Evolutionary conservation across 805 yeast genomes (phyloP).

Genomic region (Nakazawaea sp.): DNA sequence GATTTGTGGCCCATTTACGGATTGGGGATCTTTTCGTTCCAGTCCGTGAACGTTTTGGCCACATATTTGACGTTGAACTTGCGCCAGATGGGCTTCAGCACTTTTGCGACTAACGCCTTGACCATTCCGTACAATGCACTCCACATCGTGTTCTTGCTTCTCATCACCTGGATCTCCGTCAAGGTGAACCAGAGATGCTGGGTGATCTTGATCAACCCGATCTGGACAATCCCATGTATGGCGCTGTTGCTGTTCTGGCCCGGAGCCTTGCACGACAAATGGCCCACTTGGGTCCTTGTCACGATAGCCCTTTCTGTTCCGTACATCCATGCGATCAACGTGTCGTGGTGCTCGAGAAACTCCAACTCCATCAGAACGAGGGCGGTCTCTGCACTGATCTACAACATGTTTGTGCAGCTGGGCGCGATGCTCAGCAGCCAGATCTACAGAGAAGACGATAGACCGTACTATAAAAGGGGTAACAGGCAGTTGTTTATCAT

Average conservation of each 20-base stretch:
- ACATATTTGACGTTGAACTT: constrained; percentile 43
- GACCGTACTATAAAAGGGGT: constrained; percentile 55
- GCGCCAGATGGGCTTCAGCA: constrained; percentile 41
- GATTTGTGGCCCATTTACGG: constrained; percentile 51
- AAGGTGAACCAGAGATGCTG: constrained; percentile 20
- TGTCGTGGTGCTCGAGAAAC: constrained; percentile 56
- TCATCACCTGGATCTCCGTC: constrained; percentile 32
- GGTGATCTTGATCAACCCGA: constrained; percentile 17
- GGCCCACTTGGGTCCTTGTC: constrained; percentile 19
- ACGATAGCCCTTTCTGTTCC: constrained; percentile 33
- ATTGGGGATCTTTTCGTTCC: constrained; percentile 35
- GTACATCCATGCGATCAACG: constrained; percentile 47
- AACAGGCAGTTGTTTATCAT: constrained; percentile 35
- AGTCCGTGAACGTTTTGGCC: constrained; percentile 29
- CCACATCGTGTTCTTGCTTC: constrained; percentile 27
- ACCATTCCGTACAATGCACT: constrained; percentile 42
- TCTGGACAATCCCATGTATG: constrained; percentile 19
- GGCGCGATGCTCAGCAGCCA: constrained; percentile 48
- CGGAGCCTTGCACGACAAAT: constrained; percentile 19
- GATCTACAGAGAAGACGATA: constrained; percentile 50
- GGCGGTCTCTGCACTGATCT: constrained; percentile 58
- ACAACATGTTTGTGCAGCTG: constrained; percentile 58
- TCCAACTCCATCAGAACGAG: constrained; percentile 58
- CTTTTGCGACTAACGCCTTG: constrained; percentile 44
- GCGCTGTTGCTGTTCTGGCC: constrained; percentile 21